These are phyloP conservation scores for Kokia cookei DNA, from an alignment of 441 rosid genomes.

Conservation along the genomic window DNA sequence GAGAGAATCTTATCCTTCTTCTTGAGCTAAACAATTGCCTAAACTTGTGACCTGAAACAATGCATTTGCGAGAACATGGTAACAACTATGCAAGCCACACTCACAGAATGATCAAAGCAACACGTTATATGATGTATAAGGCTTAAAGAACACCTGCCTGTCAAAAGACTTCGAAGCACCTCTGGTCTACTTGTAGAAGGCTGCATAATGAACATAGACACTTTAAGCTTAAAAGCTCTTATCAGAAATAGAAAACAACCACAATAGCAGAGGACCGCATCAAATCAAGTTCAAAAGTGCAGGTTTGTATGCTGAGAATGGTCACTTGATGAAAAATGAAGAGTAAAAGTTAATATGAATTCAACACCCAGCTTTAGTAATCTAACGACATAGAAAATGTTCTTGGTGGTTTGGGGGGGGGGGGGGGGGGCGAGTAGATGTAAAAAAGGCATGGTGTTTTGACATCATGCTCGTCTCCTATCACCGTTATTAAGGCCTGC, in stretches of 20 bases:
- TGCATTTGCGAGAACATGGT: not conserved
- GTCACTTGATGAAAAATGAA: not conserved
- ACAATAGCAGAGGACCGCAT: not conserved
- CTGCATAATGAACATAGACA: not conserved
- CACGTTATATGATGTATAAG: not conserved
- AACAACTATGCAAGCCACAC: not conserved
- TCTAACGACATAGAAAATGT: not conserved
- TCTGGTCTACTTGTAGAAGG: not conserved
- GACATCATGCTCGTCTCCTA: not conserved
- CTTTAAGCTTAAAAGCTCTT: not conserved
- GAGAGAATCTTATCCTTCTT: constrained; percentile 13
- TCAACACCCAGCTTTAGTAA: not conserved
- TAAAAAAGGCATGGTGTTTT: not conserved
- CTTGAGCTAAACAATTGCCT: constrained; percentile 17
- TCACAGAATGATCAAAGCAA: not conserved
- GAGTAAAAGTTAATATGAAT: not conserved
- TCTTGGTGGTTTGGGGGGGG: not conserved
- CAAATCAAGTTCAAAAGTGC: not conserved
- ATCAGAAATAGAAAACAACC: not conserved
- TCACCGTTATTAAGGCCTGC: not conserved
- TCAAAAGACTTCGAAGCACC: not conserved
- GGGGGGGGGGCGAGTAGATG: not conserved
- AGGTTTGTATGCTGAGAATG: not conserved
- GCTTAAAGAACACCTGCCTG: not conserved
- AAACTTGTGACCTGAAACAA: constrained; percentile 6